phyloP scores from a whole-genome alignment of 2,329 filamentous ascomycete species.

The Botrytis fragariae region DNA sequence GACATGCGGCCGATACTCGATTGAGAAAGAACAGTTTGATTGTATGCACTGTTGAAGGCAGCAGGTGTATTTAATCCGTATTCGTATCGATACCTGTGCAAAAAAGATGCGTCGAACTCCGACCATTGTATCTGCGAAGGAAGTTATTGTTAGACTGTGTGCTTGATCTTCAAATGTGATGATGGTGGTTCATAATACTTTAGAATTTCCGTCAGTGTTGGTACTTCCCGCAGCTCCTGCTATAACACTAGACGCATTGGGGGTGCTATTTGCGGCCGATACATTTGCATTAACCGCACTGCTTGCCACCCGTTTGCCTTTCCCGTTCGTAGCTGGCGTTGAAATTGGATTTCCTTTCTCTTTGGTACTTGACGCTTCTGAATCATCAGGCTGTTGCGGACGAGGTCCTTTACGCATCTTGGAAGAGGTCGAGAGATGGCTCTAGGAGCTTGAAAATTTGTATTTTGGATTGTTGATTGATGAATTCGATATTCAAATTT shows the following conservation, averaged over 20 bases:
- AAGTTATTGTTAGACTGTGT: constrained; percentile 13
- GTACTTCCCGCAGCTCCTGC: constrained; percentile 22
- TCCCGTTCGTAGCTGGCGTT: constrained; percentile 31
- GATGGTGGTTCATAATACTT: constrained; percentile 32
- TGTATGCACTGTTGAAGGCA: constrained; percentile 64
- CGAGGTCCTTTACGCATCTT: constrained; percentile 28
- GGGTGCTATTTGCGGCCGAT: constrained; percentile 35
- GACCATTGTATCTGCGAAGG: constrained; percentile 58
- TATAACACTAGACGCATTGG: constrained; percentile 19
- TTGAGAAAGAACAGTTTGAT: constrained; percentile 59
- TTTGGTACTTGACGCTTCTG: constrained; percentile 40
- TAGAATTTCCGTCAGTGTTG: constrained; percentile 30
- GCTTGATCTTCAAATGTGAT: neutral
- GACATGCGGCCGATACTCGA: constrained; percentile 68
- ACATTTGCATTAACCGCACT: constrained; percentile 28
- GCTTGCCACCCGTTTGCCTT: constrained; percentile 34
- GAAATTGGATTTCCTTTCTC: constrained; percentile 34
- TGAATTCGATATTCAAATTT: neutral
- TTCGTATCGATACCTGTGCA: constrained; percentile 73
- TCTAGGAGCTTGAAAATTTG: neutral
- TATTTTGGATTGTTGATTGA: too few relatives aligned
- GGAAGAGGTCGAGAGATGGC: neutral
- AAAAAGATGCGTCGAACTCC: constrained; percentile 62
- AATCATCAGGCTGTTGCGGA: constrained; percentile 38
- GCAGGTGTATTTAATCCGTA: constrained; percentile 69